phyloP scores from a whole-genome alignment of 208 protist genomes.

The Strigomonas culicis region DNA sequence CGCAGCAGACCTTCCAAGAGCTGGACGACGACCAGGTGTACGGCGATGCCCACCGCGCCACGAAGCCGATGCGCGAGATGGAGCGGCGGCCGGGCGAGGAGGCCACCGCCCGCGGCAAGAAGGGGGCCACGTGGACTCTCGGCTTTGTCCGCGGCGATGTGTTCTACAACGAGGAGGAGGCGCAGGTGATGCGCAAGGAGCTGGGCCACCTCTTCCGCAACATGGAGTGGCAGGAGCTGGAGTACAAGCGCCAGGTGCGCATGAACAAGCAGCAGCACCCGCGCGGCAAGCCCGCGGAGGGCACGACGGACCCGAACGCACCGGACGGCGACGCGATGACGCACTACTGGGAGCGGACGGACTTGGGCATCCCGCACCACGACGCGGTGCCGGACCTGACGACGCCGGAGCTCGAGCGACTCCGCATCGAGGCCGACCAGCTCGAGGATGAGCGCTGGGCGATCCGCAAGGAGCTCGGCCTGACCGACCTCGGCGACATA shows the following conservation, averaged over 20 bases:
- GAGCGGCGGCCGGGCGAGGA: slow-evolving; percentile 71
- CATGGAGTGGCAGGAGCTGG: slow-evolving; percentile 87
- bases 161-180: slow-evolving; percentile 91
- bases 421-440: slow-evolving; percentile 80
- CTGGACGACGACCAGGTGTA: slow-evolving; percentile 87
- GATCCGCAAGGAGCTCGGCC: slow-evolving; percentile 77
- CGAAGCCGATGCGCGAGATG: slow-evolving; percentile 61
- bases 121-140: slow-evolving; percentile 84
- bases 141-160: slow-evolving; percentile 83
- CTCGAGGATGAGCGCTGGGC: slow-evolving; percentile 82
- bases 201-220: slow-evolving; percentile 85
- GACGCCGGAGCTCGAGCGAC: slow-evolving; percentile 76
- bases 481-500: slow-evolving; percentile 85
- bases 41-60: slow-evolving; percentile 64
- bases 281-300: slow-evolving; percentile 71
- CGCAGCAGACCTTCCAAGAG: slow-evolving; percentile 76
- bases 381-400: slow-evolving; percentile 84
- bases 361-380: slow-evolving; percentile 85
- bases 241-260: slow-evolving; percentile 89
- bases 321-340: slow-evolving; percentile 73
- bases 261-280: slow-evolving; percentile 80
- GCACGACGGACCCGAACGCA: slow-evolving; percentile 68
- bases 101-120: slow-evolving; percentile 41
- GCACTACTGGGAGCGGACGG: slow-evolving; percentile 88
- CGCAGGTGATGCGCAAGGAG: slow-evolving; percentile 86